Base-by-base conservation (phyloP, 2,329 filamentous ascomycete species). In the Zopfia rhizophila region DNA sequence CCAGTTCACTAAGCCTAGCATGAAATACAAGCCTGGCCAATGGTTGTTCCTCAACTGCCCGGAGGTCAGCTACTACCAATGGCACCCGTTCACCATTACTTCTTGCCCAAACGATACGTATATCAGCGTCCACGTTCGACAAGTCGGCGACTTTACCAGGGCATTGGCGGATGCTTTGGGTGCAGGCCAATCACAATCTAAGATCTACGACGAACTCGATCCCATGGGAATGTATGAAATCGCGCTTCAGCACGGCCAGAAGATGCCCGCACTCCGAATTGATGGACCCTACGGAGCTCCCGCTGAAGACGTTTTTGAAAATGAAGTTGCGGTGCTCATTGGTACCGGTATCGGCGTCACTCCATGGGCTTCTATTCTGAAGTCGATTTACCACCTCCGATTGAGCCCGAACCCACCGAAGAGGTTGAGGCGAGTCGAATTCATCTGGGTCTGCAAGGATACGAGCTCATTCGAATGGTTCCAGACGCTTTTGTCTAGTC, bases 11-110 rank as follows among this genome's bases (percentile, higher is more conserved):
- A 99, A 99, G 78, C 90, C 93, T 4, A 94, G 89, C 46, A 96
- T 99, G 88, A 90, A 86, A 67, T 99, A 99, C 84, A 97, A 96
- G 82, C 89, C 94, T 11, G 94, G 94, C 22, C 94, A 99, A 76
- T 99, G 93, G 92, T 85, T 97, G 25, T 97, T 97, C 79, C 81
- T 99, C 48, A 93, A 97, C 72, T 87, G 96, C 17, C 94, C 94
- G 0, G 87, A 89, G 5, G 85, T 99, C 41, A 96, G 91, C 55
- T 84, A 81, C 61, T 87, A 91, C 67, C 91, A 99, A 77, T 99
- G 94, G 94, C 94, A 99, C 75, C 94, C 94, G 1, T 99, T 97
- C 71, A 99, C 94, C 66, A 97, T 99, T 73, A 99, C 94, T 2
- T 97, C 94, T 7, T 99, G 94, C 74, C 94, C 94, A 4, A 94